Base-by-base conservation (phyloP, 192 early-diverging fungal genomes). In the Coemansia sp. region DNA sequence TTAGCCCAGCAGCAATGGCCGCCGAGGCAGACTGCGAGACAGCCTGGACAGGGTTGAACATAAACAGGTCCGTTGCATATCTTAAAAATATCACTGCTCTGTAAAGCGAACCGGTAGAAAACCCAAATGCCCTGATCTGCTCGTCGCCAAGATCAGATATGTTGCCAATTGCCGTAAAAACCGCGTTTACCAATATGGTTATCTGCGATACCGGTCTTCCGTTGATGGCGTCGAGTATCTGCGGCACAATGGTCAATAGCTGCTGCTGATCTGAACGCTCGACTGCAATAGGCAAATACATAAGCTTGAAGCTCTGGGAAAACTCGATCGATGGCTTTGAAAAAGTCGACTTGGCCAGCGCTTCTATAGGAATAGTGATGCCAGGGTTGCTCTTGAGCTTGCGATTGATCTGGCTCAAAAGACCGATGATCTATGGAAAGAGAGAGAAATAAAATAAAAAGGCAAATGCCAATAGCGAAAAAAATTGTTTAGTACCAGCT, bases 221-320 rank as follows among this genome's bases (percentile, higher is more conserved):
- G 7, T 83, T 63, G 7, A 93, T 87, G 1, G 81, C 84, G 24
- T 66, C 81, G 23, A 94, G 63, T 22, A 97, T 72, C 10, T 67
- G 51, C 1, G 93, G 89, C 7, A 92, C 61, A 24, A 82, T 68
- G 8, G 54, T 53, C 10, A 67, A 61, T 6, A 64, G 62, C 62
- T 87, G 83, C 35, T 85, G 69, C 1, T 72, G 50, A 0, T 62
- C 48, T 24, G 87, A 56, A 5, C 87, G 69, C 16, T 70, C 71
- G 27, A 90, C 82, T 0, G 85, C 93, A 84, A 93, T 91, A 20
- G 93, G 86, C 3, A 98, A 59, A 48, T 94, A 98, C 62, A 98
- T 87, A 5, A 96, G 75, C 10, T 85, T 83, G 67, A 97, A 91
- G 66, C 88, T 89, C 49, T 85, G 86, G 16, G 93, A 85, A 49